Evolutionary conservation across 495 filamentous ascomycete species (phyloP), one percentile per base, ranked within the genome.

Genomic region (Annulohypoxylon nitens): DNA sequence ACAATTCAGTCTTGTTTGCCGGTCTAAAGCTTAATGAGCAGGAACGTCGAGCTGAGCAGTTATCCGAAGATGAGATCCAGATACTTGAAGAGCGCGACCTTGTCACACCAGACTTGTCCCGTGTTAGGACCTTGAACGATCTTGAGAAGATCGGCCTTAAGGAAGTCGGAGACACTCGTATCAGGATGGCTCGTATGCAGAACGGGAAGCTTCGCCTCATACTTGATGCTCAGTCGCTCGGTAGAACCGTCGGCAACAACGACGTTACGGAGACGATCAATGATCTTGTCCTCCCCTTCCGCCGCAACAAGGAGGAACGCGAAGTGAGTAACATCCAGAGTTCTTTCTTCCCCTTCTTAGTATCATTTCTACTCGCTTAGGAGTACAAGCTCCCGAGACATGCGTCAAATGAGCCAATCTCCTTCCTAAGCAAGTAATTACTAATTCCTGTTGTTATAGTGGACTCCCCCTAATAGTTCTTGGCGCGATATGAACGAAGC

Each of bases 171-270:
- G 55, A 75, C n/a, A 60, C 70, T 43, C 66, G 69, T 20, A 74
- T 82, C 68, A 80, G 81, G 75, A 73, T 73, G 64, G 79, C 80
- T 7, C 41, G 71, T 48, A 77, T 82, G 73, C 69, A 65, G 67
- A 82, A 82, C 67, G 78, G 79, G 68, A 81, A 82, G 67, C 75
- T 82, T 1, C 79, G 75, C 25, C 71, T 82, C 53, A 65, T 78
- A 10, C 73, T 82, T 37, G 71, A 78, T 36, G 75, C 73, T 8
- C 43, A 60, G 39, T 55, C 47, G 1, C 55, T 80, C 23, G 78
- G 73, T 37, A 65, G 64, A 53, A 81, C 78, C 2, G 67, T 82
- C 54, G 70, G 70, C 61, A 80, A 75, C 67, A 69, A 60, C 18
- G 61, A 78, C 2, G 70, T 82, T 34, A 82, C 80, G 4, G 57